Base-by-base conservation (phyloP, 352 stramenopile genomes). In the Elongisporangium senticosum region DNA sequence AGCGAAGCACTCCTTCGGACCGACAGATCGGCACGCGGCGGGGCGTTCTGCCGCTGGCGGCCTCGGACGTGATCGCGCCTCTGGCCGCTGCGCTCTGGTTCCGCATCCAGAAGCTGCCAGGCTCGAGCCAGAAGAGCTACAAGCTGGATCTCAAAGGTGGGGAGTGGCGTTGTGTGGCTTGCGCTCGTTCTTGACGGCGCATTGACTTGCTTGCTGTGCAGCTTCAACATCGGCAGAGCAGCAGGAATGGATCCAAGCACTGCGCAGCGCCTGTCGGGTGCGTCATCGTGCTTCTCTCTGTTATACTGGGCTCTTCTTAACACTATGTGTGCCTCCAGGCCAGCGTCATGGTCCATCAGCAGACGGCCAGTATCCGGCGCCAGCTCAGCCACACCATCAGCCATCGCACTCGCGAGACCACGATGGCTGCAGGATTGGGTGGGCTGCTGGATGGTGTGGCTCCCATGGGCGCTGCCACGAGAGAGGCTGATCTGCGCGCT, bases 131-230 rank as follows among this genome's bases (percentile, higher is more conserved):
- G 13, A 88, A 88, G 61, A 67, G 50, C 53, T 90, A 90, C 60
- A 87, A 85, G 48, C 50, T 90, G 7, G 80, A 90, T 40, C 65
- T 90, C 5, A 85, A 82, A 76, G 79, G 79, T 89, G 33, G 19
- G 43, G 33, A 10, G 20, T 26, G 20, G 15, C 0, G 8, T 60
- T 50, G 19, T 37, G 11, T 48, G 20, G 17, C 14, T 17, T 55
- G 20, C 24, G 15, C n/a, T 15, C 5, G 8, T 26, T 22, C 51
- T 48, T 49, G 51, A 56, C 52, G 51, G 19, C 14, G 33, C 4
- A 11, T 23, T 47, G 26, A 56, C 21, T 57, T 37, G n/a, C 13
- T 68, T 26, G 50, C 54, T 24, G 49, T 50, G 20, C 49, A 90
- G 80, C 78, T 39, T 67, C 74, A 5, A 73, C 53, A 22, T 62